phyloP scores from a whole-genome alignment of 371 early-diverging fungal genomes.

The Mucor racemosus region DNA sequence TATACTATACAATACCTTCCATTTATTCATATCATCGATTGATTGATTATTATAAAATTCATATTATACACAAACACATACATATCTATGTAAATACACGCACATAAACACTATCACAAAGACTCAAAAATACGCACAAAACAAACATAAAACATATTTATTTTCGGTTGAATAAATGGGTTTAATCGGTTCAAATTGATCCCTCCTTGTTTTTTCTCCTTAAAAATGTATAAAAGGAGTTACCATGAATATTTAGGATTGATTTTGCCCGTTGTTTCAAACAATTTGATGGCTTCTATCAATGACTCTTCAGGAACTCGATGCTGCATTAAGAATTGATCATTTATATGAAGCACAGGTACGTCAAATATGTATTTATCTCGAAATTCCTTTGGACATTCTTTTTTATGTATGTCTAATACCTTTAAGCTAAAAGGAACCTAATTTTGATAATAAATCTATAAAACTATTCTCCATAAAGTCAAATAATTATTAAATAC shows the following conservation, averaged over 20 bases:
- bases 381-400: conserved; percentile 53
- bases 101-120: too few species aligned
- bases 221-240: not conserved
- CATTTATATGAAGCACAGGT: conserved; percentile 56
- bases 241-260: conserved; percentile 19
- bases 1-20: not conserved
- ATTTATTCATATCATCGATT: conserved; percentile 1
- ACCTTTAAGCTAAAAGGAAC: conserved; percentile 45
- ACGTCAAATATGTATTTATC: conserved; percentile 58
- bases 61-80: not conserved
- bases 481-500: conserved; percentile 21
- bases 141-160: not conserved
- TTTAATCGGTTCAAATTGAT: conserved; percentile 2
- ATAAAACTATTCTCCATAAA: not conserved
- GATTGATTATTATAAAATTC: not conserved
- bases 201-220: not conserved
- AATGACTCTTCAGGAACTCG: conserved; percentile 48
- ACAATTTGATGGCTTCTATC: conserved; percentile 43
- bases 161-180: not conserved
- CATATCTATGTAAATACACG: not conserved
- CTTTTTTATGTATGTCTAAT: conserved; percentile 48
- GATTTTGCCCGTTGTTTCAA: conserved; percentile 38
- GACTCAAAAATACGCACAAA: too few species aligned
- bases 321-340: conserved; percentile 52
- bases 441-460: conserved; percentile 12